phyloP scores from a whole-genome alignment of 495 filamentous ascomycete species.

The Xylaria palmicola region DNA sequence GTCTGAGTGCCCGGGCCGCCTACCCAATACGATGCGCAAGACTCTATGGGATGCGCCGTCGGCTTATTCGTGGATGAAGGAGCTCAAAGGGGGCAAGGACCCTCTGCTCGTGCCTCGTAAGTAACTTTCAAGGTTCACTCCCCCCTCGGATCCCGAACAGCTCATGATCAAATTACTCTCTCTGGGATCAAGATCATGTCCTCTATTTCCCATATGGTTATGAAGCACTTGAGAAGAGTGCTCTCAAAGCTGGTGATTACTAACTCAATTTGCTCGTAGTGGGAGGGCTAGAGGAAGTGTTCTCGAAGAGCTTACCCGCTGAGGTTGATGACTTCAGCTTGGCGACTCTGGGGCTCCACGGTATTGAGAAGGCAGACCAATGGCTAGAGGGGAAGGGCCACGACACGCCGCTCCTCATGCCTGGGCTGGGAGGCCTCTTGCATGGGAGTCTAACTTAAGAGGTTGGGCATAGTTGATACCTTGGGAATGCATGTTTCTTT shows the following conservation, averaged over 20 bases:
- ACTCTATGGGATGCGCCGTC: constrained; percentile 39
- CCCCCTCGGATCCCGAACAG: no score
- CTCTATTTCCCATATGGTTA: no score
- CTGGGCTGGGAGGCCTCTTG: not conserved
- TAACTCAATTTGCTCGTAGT: not conserved
- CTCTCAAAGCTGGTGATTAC: not conserved
- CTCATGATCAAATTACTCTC: no score
- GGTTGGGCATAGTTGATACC: not conserved
- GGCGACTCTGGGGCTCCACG: not conserved
- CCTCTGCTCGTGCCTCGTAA: not conserved
- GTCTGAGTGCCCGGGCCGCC: constrained; percentile 30
- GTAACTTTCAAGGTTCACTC: not conserved
- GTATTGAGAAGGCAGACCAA: not conserved
- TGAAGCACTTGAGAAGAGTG: no score
- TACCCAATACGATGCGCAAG: constrained; percentile 28
- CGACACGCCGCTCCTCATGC: not conserved
- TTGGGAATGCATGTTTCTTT: no score
- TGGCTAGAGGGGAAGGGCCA: constrained; percentile 6
- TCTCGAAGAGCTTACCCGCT: not conserved
- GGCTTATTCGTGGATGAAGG: constrained; percentile 26
- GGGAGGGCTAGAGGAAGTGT: not conserved
- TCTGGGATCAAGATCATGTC: no score
- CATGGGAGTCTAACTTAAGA: not conserved
- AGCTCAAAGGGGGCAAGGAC: not conserved
- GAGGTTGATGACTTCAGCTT: constrained; percentile 11